Base-by-base conservation (phyloP, 768 basidiomycete genomes). In the Trametes gibbosa region DNA sequence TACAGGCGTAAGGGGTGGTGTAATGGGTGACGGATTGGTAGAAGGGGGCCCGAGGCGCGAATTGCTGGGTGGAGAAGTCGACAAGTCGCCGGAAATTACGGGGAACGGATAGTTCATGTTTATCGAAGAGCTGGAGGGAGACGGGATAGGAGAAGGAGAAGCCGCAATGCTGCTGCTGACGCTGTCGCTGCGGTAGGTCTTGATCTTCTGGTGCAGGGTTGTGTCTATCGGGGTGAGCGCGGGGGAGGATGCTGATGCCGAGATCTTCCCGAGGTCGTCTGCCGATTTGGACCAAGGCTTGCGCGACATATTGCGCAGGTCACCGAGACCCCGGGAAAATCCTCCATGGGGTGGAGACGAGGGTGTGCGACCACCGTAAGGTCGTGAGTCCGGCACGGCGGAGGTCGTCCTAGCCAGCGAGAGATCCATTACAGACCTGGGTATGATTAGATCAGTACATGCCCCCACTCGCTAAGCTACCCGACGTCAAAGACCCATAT, bases 271-370 rank as follows among this genome's bases (percentile, higher is more conserved):
- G 50, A 92, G 79, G 69, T 93, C 90, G 68, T 92, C 90, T 21
- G 84, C 89, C 6, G 89, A 91, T 68, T 77, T 84, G 24, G 89
- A 90, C 90, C 90, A 92, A 13, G 79, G 81, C 69, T 84, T 87
- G 65, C 84, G 80, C 0, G 89, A 87, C 10, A 90, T 83, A 49
- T 71, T 75, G 43, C 87, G 84, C 49, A 92, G 77, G 72, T 92
- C 90, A 4, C 88, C 89, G 5, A 82, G 75, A 17, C 76, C 77
- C 4, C 73, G 73, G 13, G 72, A 66, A 4, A 61, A 46, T 6
- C 70, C 68, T 61, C 72, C 58, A 40, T 68, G 67, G 14, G 68
- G 55, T 1, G 76, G 73, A 58, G 73, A 71, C 49, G 73, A 68
- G 41, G 50, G 75, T 56, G 71, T 59, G 29, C 69, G 61, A 32